Conservation (phyloP, 345 rosid genomes). For the Toxicodendron radicans region DNA sequence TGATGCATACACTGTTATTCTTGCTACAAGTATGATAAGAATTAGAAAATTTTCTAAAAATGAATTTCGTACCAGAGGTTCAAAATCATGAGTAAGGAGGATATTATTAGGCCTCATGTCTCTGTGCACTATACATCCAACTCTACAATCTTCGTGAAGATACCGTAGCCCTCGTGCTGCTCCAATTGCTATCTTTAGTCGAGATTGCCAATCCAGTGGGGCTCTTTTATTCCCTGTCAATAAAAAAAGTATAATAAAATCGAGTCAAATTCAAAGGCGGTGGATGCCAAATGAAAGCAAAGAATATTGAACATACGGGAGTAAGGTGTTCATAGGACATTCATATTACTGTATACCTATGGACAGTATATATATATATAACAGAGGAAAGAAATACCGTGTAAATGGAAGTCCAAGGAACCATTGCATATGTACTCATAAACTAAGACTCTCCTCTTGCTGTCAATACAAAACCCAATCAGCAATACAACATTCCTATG, state of each 20-base stretch:
- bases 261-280: slow-evolving; percentile 6
- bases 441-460: slow-evolving; percentile 54
- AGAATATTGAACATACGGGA: not conserved
- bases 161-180: slow-evolving; percentile 68
- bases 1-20: not conserved
- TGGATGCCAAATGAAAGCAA: not conserved
- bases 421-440: slow-evolving; percentile 77
- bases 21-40: not conserved
- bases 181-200: slow-evolving; percentile 67
- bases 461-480: slow-evolving; percentile 62
- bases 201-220: slow-evolving; percentile 53
- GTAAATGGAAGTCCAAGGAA: slow-evolving; percentile 68
- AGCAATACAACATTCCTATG: slow-evolving; percentile 74
- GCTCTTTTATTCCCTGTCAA: slow-evolving; percentile 42
- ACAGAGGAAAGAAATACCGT: slow-evolving; percentile 38
- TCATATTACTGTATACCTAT: not conserved
- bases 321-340: not conserved
- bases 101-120: slow-evolving; percentile 63
- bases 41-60: not conserved
- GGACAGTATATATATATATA: not conserved
- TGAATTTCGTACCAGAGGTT: slow-evolving; percentile 51
- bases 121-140: slow-evolving; percentile 70
- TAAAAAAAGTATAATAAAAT: not conserved
- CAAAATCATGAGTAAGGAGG: slow-evolving; percentile 73
- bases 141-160: slow-evolving; percentile 85